phyloP scores from a whole-genome alignment of 805 yeast species.

The Blastobotrys attinorum region DNA sequence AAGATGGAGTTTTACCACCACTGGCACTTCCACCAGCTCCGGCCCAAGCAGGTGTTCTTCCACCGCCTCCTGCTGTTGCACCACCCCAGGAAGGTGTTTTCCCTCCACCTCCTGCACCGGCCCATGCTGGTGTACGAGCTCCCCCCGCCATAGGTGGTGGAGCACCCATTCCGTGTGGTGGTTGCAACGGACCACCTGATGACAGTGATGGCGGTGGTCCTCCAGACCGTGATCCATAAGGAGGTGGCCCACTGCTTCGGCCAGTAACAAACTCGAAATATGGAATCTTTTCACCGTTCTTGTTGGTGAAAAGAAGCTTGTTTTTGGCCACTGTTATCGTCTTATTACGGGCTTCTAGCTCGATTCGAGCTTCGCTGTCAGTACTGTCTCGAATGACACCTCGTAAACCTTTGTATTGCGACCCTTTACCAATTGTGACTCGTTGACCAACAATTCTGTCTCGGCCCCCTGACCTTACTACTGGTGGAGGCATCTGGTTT shows the following conservation, averaged over 20 bases:
- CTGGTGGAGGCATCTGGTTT: slow-evolving; percentile 49
- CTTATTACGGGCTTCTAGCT: slow-evolving; percentile 86
- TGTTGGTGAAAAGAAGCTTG: slow-evolving; percentile 65
- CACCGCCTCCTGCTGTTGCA: slow-evolving; percentile 23
- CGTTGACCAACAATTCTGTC: slow-evolving; percentile 50
- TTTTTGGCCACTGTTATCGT: slow-evolving; percentile 76
- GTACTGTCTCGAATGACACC: slow-evolving; percentile 93
- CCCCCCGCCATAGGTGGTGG: too few relatives aligned
- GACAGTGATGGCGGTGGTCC: too few relatives aligned
- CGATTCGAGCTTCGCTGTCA: slow-evolving; percentile 86
- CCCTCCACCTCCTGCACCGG: slow-evolving; percentile 23
- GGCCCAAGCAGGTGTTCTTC: slow-evolving; percentile 35
- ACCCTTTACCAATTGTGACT: slow-evolving; percentile 82
- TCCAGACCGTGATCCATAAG: slow-evolving; percentile 12
- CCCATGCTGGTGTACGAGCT: slow-evolving; percentile 37
- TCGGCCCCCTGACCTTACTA: slow-evolving; percentile 59
- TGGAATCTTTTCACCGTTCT: slow-evolving; percentile 56
- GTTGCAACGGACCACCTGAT: too few relatives aligned
- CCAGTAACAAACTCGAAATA: slow-evolving; percentile 62
- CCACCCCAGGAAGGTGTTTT: slow-evolving; percentile 34
- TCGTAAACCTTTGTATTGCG: slow-evolving; percentile 83
- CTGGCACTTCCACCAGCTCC: slow-evolving; percentile 32
- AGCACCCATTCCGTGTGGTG: too few relatives aligned
- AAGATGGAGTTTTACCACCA: slow-evolving; percentile 29
- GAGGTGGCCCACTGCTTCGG: slow-evolving; percentile 4